Evolutionary conservation across 805 yeast species (phyloP).

Genomic region (Candida incommunis): DNA sequence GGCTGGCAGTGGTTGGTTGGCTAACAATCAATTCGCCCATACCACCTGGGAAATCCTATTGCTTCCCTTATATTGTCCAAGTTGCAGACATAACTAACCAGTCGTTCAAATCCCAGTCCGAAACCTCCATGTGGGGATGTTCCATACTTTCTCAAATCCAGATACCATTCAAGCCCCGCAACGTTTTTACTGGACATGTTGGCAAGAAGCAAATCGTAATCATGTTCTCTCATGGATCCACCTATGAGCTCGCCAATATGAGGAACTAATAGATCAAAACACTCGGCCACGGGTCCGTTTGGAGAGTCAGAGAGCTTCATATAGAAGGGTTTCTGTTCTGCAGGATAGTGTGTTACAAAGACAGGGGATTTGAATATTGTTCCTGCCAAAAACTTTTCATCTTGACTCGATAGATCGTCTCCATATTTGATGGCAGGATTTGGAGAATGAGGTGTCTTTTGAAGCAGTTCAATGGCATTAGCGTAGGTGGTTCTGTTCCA

Average conservation of each 20-base stretch:
- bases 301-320: conserved; percentile 46
- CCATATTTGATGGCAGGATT: conserved; percentile 48
- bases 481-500: conserved; percentile 69
- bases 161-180: conserved; percentile 67
- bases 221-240: conserved; percentile 82
- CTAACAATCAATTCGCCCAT: conserved; percentile 35
- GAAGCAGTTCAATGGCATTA: conserved; percentile 51
- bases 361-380: conserved; percentile 49
- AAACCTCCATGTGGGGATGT: conserved; percentile 92
- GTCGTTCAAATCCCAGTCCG: conserved; percentile 88
- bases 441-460: conserved; percentile 19
- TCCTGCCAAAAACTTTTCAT: conserved; percentile 84
- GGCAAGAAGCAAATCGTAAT: conserved; percentile 28
- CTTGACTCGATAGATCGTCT: conserved; percentile 62
- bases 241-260: conserved; percentile 90
- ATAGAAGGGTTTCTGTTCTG: conserved; percentile 71
- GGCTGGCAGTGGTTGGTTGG: conserved; percentile 3
- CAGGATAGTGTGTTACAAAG: conserved; percentile 82
- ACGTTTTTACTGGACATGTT: conserved; percentile 43
- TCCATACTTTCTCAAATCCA: conserved; percentile 60
- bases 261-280: conserved; percentile 82
- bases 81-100: conserved; percentile 58
- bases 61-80: conserved; percentile 76
- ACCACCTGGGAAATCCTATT: conserved; percentile 73
- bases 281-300: conserved; percentile 51